Evolutionary conservation across 1,284 basidiomycete species (phyloP).

Genomic region (Ganoderma lucidum): DNA sequence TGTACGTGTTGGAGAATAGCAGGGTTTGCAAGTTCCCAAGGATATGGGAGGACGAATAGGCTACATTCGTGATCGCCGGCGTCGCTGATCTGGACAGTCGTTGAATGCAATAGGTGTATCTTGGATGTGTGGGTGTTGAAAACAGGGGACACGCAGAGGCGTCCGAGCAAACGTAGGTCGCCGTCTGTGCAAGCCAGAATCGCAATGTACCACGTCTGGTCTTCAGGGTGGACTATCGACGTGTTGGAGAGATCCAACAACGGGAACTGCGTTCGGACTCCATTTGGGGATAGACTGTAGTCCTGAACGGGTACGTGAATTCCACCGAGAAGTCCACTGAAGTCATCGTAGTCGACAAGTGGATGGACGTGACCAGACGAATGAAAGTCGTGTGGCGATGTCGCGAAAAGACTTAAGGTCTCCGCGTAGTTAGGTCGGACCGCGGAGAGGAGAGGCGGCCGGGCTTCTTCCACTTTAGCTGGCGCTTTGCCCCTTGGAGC

Average conservation of each 20-base stretch:
- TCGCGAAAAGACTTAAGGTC: background rate
- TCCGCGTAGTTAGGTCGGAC: background rate
- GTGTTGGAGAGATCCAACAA: background rate
- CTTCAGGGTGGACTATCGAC: background rate
- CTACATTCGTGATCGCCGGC: background rate
- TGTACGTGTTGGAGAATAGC: background rate
- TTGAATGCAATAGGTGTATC: background rate
- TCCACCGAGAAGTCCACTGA: background rate
- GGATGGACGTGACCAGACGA: background rate
- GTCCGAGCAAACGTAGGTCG: background rate
- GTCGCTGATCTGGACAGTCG: background rate
- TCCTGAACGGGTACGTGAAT: background rate
- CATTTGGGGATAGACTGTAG: background rate
- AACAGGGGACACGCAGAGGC: background rate
- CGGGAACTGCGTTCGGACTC: background rate
- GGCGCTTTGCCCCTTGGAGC: too few species aligned
- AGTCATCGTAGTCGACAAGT: background rate
- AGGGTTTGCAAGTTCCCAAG: background rate
- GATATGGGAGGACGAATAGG: background rate
- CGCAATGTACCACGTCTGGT: background rate
- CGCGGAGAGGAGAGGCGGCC: background rate
- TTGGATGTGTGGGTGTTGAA: background rate
- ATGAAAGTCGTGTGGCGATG: background rate
- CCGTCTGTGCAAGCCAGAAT: background rate
- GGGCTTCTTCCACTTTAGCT: background rate